Evolutionary conservation across 768 basidiomycete species (phyloP), one percentile per base, ranked within the genome.

Genomic region (Boletus rubescentipes): DNA sequence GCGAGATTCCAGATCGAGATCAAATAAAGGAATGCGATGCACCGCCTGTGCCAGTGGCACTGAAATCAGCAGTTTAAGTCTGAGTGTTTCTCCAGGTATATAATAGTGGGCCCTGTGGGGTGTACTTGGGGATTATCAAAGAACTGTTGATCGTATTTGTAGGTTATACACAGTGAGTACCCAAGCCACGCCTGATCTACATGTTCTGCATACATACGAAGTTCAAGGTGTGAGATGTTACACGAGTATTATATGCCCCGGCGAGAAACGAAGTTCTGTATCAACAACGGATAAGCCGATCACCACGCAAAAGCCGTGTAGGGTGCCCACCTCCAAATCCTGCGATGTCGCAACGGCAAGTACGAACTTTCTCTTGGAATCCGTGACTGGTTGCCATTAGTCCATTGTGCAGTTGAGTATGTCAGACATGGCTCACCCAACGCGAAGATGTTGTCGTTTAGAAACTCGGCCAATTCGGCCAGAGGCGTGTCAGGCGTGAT

Each of bases 401-500:
- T 40, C 2, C 7, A 21, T 30, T 30, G n/a, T 18, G 36, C 35
- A 10, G 35, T 10, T 37, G 39, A 43, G 46, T 26, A 41, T 12
- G 23, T 34, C 16, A 18, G 41, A n/a, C n/a, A 43, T 31, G 12
- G 63, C 78, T 42, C 48, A 87, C 91, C 87, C 26, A 93, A 70
- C 2, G 90, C 91, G 58, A 93, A 93, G 37, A 87, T 78, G 58
- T 91, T 87, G 20, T 75, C 50, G 58, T 77, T 73, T 48, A 96
- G 74, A 71, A 97, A 97, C 11, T 74, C 76, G 61, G 93, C 92
- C n/a, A 96, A 76, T 12, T 92, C 90, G 1, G 81, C 80, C 10
- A 96, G 77, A 2, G 90, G 80, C 7, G 93, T 88, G 41, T 81
- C 73, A 1, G 93, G 92, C 1, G 91, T 91, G 60, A 96, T 91